These are phyloP conservation scores for Abeoforma whisleri DNA, from an alignment of 78 protist genomes.

Conservation along the genomic window DNA sequence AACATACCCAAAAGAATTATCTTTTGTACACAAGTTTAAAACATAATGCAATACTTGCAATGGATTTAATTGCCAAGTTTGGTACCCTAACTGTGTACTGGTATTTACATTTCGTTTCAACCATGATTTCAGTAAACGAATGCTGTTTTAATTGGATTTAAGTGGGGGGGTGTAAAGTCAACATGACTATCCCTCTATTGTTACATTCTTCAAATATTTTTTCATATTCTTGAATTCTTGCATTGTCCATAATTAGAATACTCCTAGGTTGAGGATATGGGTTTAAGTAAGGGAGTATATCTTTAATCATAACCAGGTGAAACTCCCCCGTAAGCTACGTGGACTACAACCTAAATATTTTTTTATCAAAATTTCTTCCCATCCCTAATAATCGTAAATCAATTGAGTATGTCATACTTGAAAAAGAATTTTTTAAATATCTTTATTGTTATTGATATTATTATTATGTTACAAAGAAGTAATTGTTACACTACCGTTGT, in stretches of 20 bases:
- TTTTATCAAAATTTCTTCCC: background rate
- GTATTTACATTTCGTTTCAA: background rate
- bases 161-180: background rate
- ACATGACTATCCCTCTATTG: background rate
- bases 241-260: background rate
- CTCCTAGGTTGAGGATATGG: background rate
- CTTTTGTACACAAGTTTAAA: background rate
- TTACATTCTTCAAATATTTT: background rate
- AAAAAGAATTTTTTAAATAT: no score
- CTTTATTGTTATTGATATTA: no score
- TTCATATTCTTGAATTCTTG: background rate
- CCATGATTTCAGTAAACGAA: background rate
- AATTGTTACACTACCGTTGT: no score
- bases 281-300: background rate
- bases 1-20: background rate
- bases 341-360: background rate
- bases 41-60: background rate
- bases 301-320: background rate
- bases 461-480: no score
- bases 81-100: background rate
- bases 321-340: background rate
- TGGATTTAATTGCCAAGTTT: background rate
- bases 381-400: no score
- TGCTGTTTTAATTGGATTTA: background rate
- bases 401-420: no score